Evolutionary conservation across 441 rosid species (phyloP), one percentile per base, ranked within the genome.

Genomic region (Euphorbia celastroides): DNA sequence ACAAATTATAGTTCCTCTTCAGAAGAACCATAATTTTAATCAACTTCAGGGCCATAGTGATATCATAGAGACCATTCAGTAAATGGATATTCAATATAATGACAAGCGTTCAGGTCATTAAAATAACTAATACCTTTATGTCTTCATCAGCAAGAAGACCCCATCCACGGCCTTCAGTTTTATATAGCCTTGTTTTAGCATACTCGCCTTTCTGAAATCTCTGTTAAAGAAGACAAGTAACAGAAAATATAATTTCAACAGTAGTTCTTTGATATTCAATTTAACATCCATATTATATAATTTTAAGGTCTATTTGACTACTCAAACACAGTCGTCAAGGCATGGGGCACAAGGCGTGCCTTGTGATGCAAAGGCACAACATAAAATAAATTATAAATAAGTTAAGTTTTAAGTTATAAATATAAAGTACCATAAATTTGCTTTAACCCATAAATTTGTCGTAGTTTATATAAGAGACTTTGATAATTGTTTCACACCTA

Each of bases 91-190:
- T 55, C 12, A 22, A 25, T 38, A 22, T 34, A 22, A 56, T 27
- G 1, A 22, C 19, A 60, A 51, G 59, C 42, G 34, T 16, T 51
- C 54, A 52, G 36, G 60, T 58, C 61, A 44, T 59, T 32, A 62
- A 51, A 62, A 13, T 61, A 27, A 62, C n/a, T 46, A 28, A 67
- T 74, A 93, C 98, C 90, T 88, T 86, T 11, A 93, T 89, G 17
- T 88, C 79, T 78, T 88, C 93, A 70, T 80, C 81, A 71, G 95
- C 95, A 66, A 87, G 82, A 57, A 93, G 88, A 67, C 98, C 98
- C 85, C 88, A 89, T 0, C 98, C 98, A 65, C 97, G 81, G 30
- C 93, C 95, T 68, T 89, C 93, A 0, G 84, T 90, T 83, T 82
- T 80, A 63, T 82, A 80, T 81, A 90, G 72, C 73, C 78, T 86